phyloP scores from a whole-genome alignment of 148 eudicot genomes.

The Heliamphora exappendiculata region DNA sequence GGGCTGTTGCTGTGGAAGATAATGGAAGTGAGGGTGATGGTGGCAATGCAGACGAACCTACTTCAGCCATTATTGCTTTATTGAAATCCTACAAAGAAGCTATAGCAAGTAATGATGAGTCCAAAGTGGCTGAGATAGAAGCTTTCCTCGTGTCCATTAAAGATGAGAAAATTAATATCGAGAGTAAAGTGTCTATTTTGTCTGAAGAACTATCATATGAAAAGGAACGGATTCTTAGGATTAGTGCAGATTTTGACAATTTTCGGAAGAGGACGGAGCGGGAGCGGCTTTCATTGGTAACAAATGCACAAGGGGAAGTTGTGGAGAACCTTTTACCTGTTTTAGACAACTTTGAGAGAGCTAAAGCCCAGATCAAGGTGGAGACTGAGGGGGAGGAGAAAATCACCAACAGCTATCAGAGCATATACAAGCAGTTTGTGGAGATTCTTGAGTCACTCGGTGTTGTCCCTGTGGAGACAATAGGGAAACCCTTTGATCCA shows the following conservation, averaged over 20 bases:
- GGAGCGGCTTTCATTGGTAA: conserved; percentile 56
- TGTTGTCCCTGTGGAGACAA: conserved; percentile 77
- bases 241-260: conserved; percentile 86
- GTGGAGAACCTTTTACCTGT: conserved; percentile 72
- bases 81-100: conserved; percentile 68
- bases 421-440: conserved; percentile 82
- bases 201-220: conserved; percentile 53
- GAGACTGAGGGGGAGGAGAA: conserved; percentile 81
- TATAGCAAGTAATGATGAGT: conserved; percentile 46
- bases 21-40: conserved; percentile 31
- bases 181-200: conserved; percentile 41
- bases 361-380: conserved; percentile 73
- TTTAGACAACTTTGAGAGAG: conserved; percentile 86
- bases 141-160: conserved; percentile 53
- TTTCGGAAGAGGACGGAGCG: conserved; percentile 81
- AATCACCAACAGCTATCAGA: conserved; percentile 74
- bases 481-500: conserved; percentile 75
- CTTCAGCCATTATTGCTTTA: conserved; percentile 37
- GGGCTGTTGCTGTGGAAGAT: conserved; percentile 29
- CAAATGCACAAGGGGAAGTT: conserved; percentile 80
- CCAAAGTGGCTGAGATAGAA: conserved; percentile 53
- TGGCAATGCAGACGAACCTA: conserved; percentile 34
- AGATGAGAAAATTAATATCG: conserved; percentile 50
- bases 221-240: conserved; percentile 60
- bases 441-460: conserved; percentile 69